Base-by-base conservation (phyloP, 805 yeast genomes). In the Debaryomyces castellii region DNA sequence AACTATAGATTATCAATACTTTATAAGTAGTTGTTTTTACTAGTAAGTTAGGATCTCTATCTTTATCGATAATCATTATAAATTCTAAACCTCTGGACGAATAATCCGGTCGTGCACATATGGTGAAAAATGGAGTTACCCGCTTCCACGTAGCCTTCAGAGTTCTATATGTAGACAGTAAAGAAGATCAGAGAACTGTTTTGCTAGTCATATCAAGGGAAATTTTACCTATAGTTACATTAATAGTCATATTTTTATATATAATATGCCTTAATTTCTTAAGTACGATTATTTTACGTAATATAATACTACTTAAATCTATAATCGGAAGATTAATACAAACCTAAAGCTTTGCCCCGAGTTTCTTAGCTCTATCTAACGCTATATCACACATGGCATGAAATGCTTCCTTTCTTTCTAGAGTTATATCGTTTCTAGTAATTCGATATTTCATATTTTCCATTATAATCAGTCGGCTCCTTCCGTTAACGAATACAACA, bases 311-410 rank as follows among this genome's bases (percentile, higher is more conserved):
- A n/a, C n/a, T n/a, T n/a, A n/a, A n/a, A n/a, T n/a, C n/a, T n/a
- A n/a, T n/a, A n/a, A n/a, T n/a, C n/a, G n/a, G n/a, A n/a, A n/a
- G n/a, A n/a, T n/a, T n/a, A n/a, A n/a, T n/a, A n/a, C n/a, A n/a
- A n/a, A n/a, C n/a, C n/a, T 14, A 43, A 20, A 43, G 25, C 48
- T 68, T 69, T 7, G 71, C 66, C 23, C 66, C 69, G 39, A 81
- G 59, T 56, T 83, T 85, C n/a, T 51, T 52, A 0, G 84, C 83
- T 47, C 97, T 73, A 66, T 89, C 96, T 21, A 76, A 54, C 0
- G 97, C 97, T 46, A 90, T 91, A 63, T 88, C 95, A 63, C 96
- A 88, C 96, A 90, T 89, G 20, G 96, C 96, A 51, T 82, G 72
- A 53, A 89, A 79, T 0, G 96, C 95, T 39, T 82, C 85, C 7